These are phyloP conservation scores for Penicillium sumatraense DNA, from an alignment of 2,329 filamentous ascomycete genomes.

Conservation along the genomic window DNA sequence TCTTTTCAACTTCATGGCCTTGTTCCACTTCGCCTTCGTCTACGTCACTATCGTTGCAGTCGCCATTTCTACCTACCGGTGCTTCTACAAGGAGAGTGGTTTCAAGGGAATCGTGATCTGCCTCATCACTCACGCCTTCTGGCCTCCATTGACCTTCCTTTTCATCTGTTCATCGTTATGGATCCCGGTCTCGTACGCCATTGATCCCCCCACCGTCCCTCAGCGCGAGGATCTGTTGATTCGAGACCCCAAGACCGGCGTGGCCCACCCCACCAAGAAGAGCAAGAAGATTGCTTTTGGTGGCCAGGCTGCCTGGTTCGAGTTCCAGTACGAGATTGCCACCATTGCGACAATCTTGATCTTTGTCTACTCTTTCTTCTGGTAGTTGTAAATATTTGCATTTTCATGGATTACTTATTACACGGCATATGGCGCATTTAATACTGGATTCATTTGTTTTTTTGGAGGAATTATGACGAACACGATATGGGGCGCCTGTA, in stretches of 20 bases:
- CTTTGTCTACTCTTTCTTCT: constrained; percentile 51
- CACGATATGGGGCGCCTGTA: constrained; percentile 5
- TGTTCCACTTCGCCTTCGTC: constrained; percentile 61
- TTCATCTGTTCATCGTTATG: constrained; percentile 61
- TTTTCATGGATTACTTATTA: constrained; percentile 2
- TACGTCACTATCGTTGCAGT: constrained; percentile 59
- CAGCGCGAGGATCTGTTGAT: constrained; percentile 62
- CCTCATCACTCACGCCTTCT: constrained; percentile 64
- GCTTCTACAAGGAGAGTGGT: constrained; percentile 47
- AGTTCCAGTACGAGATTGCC: constrained; percentile 58
- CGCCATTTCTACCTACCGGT: constrained; percentile 56
- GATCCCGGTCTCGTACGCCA: constrained; percentile 65
- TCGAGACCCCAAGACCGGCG: constrained; percentile 57
- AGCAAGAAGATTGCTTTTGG: constrained; percentile 62
- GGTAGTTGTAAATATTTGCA: constrained; percentile 25
- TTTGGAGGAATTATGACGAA: constrained; percentile 1
- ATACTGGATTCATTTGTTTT: background rate
- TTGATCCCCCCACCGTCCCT: constrained; percentile 63
- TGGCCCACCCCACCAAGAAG: constrained; percentile 50
- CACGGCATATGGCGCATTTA: constrained; percentile 1
- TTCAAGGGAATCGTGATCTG: constrained; percentile 53
- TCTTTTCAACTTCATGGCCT: constrained; percentile 60
- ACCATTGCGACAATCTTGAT: constrained; percentile 57
- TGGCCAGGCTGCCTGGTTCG: constrained; percentile 60
- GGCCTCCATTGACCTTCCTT: constrained; percentile 64